Evolutionary conservation across 169 alveolate species (phyloP).

Genomic region (Plasmodium falciparum): DNA sequence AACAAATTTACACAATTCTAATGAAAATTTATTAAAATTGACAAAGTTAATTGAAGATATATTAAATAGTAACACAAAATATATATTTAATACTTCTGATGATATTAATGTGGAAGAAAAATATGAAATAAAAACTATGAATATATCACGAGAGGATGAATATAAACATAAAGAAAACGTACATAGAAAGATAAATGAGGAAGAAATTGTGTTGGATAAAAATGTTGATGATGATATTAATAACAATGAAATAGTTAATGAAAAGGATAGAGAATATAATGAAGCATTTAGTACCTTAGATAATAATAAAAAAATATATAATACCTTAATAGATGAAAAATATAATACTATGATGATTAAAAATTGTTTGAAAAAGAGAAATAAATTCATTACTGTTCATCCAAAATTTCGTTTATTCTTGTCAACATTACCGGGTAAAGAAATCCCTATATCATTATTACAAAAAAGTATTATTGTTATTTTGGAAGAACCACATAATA

Average conservation of each 20-base stretch:
- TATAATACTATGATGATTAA: not conserved
- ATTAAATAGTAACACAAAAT: not conserved
- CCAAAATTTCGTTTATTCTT: constrained; percentile 96
- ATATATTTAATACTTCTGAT: constrained; percentile 21
- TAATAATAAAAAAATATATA: constrained; percentile 1
- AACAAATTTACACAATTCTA: constrained; percentile 64
- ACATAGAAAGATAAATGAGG: not conserved
- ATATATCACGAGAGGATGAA: constrained; percentile 1
- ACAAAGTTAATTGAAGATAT: constrained; percentile 52
- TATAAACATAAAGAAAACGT: not conserved
- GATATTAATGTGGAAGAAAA: constrained; percentile 3
- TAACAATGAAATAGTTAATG: not conserved
- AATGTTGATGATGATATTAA: not conserved
- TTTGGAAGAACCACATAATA: constrained; percentile 93
- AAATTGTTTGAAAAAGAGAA: constrained; percentile 62
- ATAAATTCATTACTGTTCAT: constrained; percentile 86
- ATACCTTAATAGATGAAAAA: constrained; percentile 18
- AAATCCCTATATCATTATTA: constrained; percentile 95
- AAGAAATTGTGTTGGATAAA: not conserved
- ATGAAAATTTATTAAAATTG: constrained; percentile 30
- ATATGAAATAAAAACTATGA: not conserved
- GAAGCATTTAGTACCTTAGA: not conserved
- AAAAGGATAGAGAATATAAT: not conserved
- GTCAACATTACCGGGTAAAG: constrained; percentile 94
- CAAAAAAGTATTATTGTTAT: constrained; percentile 95